Percentiles rank a stretch among this genome's conserved stretches.
phyloP scores from a whole-genome alignment of 2,329 filamentous ascomycete genomes.

The Neobulgaria alba region DNA sequence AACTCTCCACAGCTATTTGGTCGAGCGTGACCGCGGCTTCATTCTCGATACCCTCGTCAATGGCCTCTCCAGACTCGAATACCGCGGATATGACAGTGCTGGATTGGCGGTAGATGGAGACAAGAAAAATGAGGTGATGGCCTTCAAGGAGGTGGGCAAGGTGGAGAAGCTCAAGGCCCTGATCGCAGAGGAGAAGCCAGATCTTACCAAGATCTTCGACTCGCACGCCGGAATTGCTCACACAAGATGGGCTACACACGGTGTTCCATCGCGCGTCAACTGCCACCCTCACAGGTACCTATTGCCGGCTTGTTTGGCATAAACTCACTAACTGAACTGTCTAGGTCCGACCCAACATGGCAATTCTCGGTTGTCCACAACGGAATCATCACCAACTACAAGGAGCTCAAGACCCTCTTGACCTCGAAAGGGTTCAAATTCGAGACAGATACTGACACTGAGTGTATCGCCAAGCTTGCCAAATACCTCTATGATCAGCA shows the following conservation, averaged over 20 bases:
- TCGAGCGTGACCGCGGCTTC: slow-evolving; percentile 96
- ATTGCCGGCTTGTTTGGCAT: slow-evolving; percentile 30
- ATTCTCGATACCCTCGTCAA: slow-evolving; percentile 95
- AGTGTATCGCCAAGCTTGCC: slow-evolving; percentile 97
- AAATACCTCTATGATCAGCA: slow-evolving; percentile 98
- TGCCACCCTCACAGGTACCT: slow-evolving; percentile 99
- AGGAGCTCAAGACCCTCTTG: slow-evolving; percentile 92
- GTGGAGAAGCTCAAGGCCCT: slow-evolving; percentile 93
- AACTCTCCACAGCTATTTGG: slow-evolving; percentile 65
- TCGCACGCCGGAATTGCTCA: slow-evolving; percentile 98
- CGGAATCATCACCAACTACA: slow-evolving; percentile 99
- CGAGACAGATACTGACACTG: slow-evolving; percentile 98
- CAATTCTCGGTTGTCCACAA: slow-evolving; percentile 98
- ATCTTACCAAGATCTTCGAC: slow-evolving; percentile 89
- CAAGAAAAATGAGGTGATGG: slow-evolving; percentile 96
- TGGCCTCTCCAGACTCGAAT: slow-evolving; percentile 91
- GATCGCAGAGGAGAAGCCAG: slow-evolving; percentile 73
- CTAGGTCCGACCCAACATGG: slow-evolving; percentile 80
- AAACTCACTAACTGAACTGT: not conserved
- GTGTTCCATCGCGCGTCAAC: slow-evolving; percentile 84
- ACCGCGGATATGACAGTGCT: slow-evolving; percentile 96
- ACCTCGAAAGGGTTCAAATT: slow-evolving; percentile 94
- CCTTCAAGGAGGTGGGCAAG: slow-evolving; percentile 99
- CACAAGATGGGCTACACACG: slow-evolving; percentile 98
- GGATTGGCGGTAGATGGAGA: slow-evolving; percentile 93